These are phyloP conservation scores for Aulographum hederae DNA, from an alignment of 2,329 filamentous ascomycete genomes.

Conservation along the genomic window DNA sequence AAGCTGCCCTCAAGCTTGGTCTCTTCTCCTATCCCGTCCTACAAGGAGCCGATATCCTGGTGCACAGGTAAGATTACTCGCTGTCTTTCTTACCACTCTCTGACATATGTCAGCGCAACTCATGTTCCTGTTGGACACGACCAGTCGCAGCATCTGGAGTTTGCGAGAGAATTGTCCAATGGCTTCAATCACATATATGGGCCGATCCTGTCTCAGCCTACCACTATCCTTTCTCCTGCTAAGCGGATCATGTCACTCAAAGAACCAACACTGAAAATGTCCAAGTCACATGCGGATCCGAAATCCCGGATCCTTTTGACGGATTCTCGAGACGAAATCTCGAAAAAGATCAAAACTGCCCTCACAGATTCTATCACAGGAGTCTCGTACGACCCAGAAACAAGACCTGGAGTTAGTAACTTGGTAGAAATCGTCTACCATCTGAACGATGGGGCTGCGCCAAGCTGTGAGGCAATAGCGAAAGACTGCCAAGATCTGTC, in stretches of 20 bases:
- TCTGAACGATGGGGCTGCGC: conserved; percentile 35
- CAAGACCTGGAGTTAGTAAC: conserved; percentile 72
- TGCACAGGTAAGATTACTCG: conserved; percentile 43
- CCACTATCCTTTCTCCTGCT: conserved; percentile 56
- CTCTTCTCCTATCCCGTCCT: conserved; percentile 93
- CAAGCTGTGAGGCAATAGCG: conserved; percentile 26
- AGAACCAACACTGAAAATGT: conserved; percentile 72
- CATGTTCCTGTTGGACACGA: conserved; percentile 96
- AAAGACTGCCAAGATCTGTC: conserved; percentile 23
- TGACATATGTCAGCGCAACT: conserved; percentile 42
- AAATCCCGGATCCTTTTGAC: conserved; percentile 71
- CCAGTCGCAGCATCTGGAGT: conserved; percentile 85
- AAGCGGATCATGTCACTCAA: conserved; percentile 82
- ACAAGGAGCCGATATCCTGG: conserved; percentile 82
- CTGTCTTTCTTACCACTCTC: conserved; percentile 2
- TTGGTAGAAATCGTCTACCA: conserved; percentile 61
- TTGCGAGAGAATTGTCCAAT: conserved; percentile 67
- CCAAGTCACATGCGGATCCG: conserved; percentile 60
- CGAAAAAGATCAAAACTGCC: conserved; percentile 50
- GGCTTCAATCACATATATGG: conserved; percentile 70
- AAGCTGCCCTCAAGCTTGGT: conserved; percentile 58
- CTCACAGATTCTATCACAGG: conserved; percentile 54
- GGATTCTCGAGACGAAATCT: conserved; percentile 45
- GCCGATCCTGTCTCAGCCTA: conserved; percentile 42
- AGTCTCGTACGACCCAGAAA: conserved; percentile 53